A percentile compares a stretch with the other conserved stretches of the same genome.
phyloP scores from a whole-genome alignment of 495 filamentous ascomycete genomes.

The Stereocaulon alpinum region DNA sequence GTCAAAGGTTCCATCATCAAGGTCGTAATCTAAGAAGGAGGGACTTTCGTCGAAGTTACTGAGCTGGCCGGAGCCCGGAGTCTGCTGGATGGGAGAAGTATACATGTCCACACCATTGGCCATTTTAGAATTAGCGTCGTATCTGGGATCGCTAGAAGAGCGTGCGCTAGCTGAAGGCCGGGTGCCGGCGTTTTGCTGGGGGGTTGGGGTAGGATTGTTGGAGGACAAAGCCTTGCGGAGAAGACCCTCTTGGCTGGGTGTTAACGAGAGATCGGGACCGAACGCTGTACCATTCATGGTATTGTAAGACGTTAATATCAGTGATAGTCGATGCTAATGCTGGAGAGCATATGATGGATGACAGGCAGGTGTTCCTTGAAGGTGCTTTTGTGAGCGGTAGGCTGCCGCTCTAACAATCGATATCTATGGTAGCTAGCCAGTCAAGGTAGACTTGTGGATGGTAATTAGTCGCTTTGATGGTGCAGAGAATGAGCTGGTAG shows the following conservation, averaged over 20 bases:
- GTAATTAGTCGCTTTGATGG: too few relatives aligned
- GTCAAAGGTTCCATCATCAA: conserved; percentile 54
- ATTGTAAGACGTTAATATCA: conserved; percentile 18
- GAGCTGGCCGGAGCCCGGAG: conserved; percentile 35
- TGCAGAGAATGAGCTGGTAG: too few relatives aligned
- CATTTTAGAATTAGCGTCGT: conserved; percentile 13
- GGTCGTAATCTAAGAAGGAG: conserved; percentile 60
- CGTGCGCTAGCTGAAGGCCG: not conserved
- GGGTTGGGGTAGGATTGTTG: conserved; percentile 41
- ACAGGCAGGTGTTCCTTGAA: not conserved
- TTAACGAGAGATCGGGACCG: conserved; percentile 50
- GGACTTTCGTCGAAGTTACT: conserved; percentile 60
- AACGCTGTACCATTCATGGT: conserved; percentile 23
- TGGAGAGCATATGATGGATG: not conserved
- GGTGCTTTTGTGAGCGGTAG: too few relatives aligned
- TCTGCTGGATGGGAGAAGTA: conserved; percentile 40
- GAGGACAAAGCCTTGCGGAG: conserved; percentile 81
- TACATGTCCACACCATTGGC: conserved; percentile 29
- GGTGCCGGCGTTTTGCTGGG: not conserved
- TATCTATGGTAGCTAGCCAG: too few relatives aligned
- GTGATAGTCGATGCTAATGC: not conserved
- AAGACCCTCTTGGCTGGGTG: conserved; percentile 78
- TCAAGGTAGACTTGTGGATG: too few relatives aligned
- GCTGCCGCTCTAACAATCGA: too few relatives aligned
- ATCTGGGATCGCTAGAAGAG: conserved; percentile 18